Evolutionary conservation across 2,329 filamentous ascomycete species (phyloP), one percentile per base, ranked within the genome.

Genomic region (Xylariaceae sp.): DNA sequence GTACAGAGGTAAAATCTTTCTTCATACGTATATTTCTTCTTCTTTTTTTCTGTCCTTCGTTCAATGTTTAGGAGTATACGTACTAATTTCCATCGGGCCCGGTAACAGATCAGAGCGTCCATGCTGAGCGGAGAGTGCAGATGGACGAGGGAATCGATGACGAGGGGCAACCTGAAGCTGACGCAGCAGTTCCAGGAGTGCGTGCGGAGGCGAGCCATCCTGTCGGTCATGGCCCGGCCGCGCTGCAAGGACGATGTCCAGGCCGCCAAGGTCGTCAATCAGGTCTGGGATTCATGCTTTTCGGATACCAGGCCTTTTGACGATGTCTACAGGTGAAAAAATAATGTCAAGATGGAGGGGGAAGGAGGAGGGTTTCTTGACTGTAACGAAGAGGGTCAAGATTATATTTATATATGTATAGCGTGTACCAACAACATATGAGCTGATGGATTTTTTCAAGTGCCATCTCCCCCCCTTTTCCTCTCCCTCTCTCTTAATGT

Each of bases 251-350:
- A 94, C 62, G 82, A 94, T 54, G 80, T 81, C 11, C 86, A 97
- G 51, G 92, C 92, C 3, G 76, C 79, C 36, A 87, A 85, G 66
- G 81, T 94, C 17, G 88, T 98, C 41, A 92, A 97, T 64, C 83
- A 94, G 64, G 92, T 98, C n/a, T 98, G 90, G 88, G 89, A 95
- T 52, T 96, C 88, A 54, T 98, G 92, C 63, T 98, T 94, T 61
- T 70, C 78, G 36, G 92, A 98, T 64, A 97, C 90, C 3, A 73
- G 92, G 56, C 92, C 92, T 2, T 98, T 98, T 64, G 88, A 97
- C 62, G 90, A 97, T 61, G 88, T 98, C 37, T 98, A 95, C 63
- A 81, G 87, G 61, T 90, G 62, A 68, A 18, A n/a, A n/a, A n/a
- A 3, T 15, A 31, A 9, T 11, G 14, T n/a, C 13, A 21, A 9